Conservation (phyloP, 2,329 filamentous ascomycete genomes). For the Aureobasidium musti region DNA sequence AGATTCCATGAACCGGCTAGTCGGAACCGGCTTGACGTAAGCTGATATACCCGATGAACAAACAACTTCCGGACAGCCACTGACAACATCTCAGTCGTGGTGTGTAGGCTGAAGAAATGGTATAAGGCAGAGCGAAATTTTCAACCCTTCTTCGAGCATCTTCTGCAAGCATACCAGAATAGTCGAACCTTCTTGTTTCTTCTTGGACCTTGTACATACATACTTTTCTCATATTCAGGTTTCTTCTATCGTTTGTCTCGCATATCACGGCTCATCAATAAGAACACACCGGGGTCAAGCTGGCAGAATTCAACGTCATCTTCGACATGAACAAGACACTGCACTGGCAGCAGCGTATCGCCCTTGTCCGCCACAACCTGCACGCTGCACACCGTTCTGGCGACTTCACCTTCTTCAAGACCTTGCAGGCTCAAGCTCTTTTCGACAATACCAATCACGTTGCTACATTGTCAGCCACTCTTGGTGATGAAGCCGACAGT, state of each 20-base stretch:
- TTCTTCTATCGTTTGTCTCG: not conserved
- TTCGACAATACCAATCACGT: slow-evolving; percentile 51
- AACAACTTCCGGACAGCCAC: slow-evolving; percentile 15
- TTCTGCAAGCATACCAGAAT: not conserved
- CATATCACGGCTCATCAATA: no score
- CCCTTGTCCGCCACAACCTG: slow-evolving; percentile 50
- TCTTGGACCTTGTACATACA: slow-evolving; percentile 4
- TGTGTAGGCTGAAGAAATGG: not conserved
- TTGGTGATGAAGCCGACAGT: slow-evolving; percentile 48
- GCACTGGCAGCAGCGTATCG: slow-evolving; percentile 51
- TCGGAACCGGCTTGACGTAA: slow-evolving; percentile 17
- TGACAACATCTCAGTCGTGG: slow-evolving; percentile 10
- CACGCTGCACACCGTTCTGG: slow-evolving; percentile 48
- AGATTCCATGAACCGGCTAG: slow-evolving; percentile 24
- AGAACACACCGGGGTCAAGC: not conserved
- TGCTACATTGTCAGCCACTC: slow-evolving; percentile 44
- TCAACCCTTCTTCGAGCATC: not conserved
- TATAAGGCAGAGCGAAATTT: slow-evolving; percentile 5
- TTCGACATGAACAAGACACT: slow-evolving; percentile 40
- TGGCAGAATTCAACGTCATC: slow-evolving; percentile 35
- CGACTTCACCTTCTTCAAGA: slow-evolving; percentile 53
- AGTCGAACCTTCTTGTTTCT: not conserved
- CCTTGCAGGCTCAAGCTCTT: slow-evolving; percentile 46
- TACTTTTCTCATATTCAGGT: not conserved
- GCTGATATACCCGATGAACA: not conserved